Evolutionary conservation across 768 basidiomycete genomes (phyloP).

Genomic region (Epithele typhae): DNA sequence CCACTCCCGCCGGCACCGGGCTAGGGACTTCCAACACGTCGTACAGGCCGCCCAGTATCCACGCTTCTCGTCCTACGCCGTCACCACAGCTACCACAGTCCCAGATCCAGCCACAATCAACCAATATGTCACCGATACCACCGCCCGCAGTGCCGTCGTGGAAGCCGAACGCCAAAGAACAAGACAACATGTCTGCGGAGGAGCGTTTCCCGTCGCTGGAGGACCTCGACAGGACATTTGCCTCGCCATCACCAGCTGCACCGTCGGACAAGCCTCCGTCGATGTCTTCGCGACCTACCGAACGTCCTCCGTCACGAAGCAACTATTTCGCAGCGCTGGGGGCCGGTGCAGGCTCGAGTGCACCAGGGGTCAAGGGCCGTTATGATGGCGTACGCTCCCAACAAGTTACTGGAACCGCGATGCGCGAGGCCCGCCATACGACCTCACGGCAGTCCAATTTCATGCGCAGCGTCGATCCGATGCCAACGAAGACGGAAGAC

Average conservation of each 20-base stretch:
- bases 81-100: conserved; percentile 13
- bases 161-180: conserved; percentile 9
- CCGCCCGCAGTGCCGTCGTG: conserved; percentile 9
- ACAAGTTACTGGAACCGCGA: conserved; percentile 50
- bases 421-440: conserved; percentile 34
- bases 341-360: not conserved
- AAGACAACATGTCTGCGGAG: conserved; percentile 49
- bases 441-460: conserved; percentile 10
- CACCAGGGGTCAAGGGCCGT: conserved; percentile 7
- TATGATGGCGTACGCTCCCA: conserved; percentile 49
- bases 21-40: conserved; percentile 21
- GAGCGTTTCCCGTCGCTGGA: conserved; percentile 86
- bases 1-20: conserved; percentile 4
- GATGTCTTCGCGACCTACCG: conserved; percentile 4
- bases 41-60: conserved; percentile 23
- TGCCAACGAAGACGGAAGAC: conserved; percentile 9
- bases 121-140: conserved; percentile 7
- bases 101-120: conserved; percentile 12
- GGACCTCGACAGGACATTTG: conserved; percentile 62
- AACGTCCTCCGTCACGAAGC: conserved; percentile 12
- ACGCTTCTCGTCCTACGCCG: conserved; percentile 19
- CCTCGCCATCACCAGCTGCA: conserved; percentile 20
- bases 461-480: conserved; percentile 6
- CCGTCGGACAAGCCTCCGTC: conserved; percentile 3
- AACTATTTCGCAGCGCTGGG: conserved; percentile 10